These are phyloP conservation scores for Pythium dissimile DNA, from an alignment of 352 stramenopile genomes.

Conservation along the genomic window DNA sequence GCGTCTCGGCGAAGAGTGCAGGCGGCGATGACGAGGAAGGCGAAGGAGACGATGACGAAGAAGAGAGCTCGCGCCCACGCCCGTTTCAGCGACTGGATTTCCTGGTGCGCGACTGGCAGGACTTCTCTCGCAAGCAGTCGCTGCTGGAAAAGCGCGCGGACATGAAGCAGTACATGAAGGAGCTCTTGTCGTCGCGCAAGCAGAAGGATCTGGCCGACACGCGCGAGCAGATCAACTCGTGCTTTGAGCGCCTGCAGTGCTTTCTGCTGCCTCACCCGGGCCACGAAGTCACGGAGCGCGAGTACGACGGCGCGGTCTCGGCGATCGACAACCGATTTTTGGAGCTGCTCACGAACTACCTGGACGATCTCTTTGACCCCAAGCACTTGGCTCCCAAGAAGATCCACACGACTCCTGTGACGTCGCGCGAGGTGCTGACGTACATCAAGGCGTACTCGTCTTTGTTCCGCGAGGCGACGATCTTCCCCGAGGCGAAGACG, in stretches of 20 bases:
- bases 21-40: constrained; percentile 13
- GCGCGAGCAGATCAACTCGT: constrained; percentile 95
- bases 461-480: constrained; percentile 94
- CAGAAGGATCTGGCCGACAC: constrained; percentile 93
- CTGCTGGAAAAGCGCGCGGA: constrained; percentile 87
- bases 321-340: constrained; percentile 95
- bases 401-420: constrained; percentile 93
- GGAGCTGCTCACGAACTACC: constrained; percentile 93
- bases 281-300: constrained; percentile 95
- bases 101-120: constrained; percentile 98
- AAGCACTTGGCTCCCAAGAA: constrained; percentile 89
- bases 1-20: constrained; percentile 29
- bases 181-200: constrained; percentile 90
- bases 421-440: constrained; percentile 90
- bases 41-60: constrained; percentile 24
- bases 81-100: constrained; percentile 99
- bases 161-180: constrained; percentile 94
- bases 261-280: constrained; percentile 97
- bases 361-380: constrained; percentile 92
- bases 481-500: constrained; percentile 97
- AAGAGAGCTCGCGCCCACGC: constrained; percentile 26
- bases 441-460: constrained; percentile 97
- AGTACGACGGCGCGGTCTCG: constrained; percentile 94
- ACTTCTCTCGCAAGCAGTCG: constrained; percentile 92
- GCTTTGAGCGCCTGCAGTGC: constrained; percentile 94